Conservation (phyloP, 2,329 filamentous ascomycete genomes). For the Alternaria conjuncta region DNA sequence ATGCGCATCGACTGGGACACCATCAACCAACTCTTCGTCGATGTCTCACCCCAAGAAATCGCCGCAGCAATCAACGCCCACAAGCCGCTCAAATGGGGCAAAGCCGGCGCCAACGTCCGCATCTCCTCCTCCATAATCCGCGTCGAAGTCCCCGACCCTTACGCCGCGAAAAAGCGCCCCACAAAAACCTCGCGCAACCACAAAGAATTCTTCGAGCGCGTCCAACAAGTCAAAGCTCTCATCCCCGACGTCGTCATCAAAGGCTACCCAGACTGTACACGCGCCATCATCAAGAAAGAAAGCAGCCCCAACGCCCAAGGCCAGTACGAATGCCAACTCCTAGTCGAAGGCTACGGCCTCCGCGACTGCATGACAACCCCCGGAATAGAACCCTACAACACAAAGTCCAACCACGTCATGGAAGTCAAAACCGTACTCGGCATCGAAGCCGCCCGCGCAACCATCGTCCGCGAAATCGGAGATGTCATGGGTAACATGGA, state of each 20-base stretch:
- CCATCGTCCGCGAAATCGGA: constrained; percentile 87
- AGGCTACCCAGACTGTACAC: constrained; percentile 82
- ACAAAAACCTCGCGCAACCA: constrained; percentile 48
- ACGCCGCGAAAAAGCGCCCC: constrained; percentile 33
- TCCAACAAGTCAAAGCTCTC: constrained; percentile 83
- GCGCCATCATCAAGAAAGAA: constrained; percentile 87
- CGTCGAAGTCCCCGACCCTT: constrained; percentile 68
- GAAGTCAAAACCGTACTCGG: constrained; percentile 87
- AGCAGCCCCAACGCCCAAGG: constrained; percentile 73
- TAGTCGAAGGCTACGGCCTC: constrained; percentile 93
- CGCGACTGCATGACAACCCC: constrained; percentile 90
- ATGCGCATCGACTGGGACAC: constrained; percentile 82
- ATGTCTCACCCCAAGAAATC: constrained; percentile 77
- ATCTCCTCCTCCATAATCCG: constrained; percentile 64
- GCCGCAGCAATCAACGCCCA: constrained; percentile 76
- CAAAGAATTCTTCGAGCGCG: constrained; percentile 73
- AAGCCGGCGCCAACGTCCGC: constrained; percentile 64
- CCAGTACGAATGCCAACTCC: constrained; percentile 60
- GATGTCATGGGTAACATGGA: constrained; percentile 92
- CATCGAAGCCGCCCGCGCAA: constrained; percentile 89
- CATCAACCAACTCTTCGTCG: constrained; percentile 80
- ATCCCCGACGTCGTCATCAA: constrained; percentile 86
- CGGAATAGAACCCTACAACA: constrained; percentile 79
- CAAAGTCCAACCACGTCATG: constrained; percentile 85
- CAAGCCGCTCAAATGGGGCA: constrained; percentile 80